Evolutionary conservation across 2,329 filamentous ascomycete genomes (phyloP).

Genomic region (Colletotrichum liriopes): DNA sequence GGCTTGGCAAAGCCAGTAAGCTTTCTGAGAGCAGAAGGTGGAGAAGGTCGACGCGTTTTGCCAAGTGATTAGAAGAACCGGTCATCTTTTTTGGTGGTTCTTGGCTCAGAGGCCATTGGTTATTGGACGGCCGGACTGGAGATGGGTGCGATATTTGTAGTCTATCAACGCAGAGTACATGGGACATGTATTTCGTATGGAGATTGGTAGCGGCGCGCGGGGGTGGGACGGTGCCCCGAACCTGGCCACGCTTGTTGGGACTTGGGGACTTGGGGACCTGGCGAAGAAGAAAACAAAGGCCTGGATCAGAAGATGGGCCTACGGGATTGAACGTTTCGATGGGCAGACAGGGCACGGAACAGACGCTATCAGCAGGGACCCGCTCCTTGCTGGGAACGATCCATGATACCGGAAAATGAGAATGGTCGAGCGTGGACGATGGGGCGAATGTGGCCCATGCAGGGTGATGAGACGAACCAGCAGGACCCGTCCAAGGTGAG

Average conservation of each 20-base stretch:
- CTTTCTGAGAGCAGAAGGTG: conserved; percentile 41
- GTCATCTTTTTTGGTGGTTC: conserved; percentile 13
- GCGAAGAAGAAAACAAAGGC: background rate
- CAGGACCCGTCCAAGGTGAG: conserved; percentile 3
- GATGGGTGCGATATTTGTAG: conserved; percentile 32
- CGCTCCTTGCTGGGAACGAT: background rate
- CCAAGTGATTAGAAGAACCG: conserved; percentile 35
- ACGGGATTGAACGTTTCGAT: background rate
- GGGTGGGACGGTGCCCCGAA: conserved; percentile 33
- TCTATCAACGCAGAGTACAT: background rate
- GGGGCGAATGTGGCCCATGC: conserved; percentile 5
- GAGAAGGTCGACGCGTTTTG: conserved; percentile 23
- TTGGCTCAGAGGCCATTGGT: conserved; percentile 21
- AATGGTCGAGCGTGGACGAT: background rate
- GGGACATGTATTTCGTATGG: background rate
- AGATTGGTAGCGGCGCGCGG: conserved; percentile 33
- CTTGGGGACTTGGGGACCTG: background rate
- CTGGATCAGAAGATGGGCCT: background rate
- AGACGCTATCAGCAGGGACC: conserved; percentile 4
- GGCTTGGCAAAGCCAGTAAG: conserved; percentile 37
- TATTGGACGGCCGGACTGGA: conserved; percentile 10
- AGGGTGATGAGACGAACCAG: background rate
- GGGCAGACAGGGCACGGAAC: background rate
- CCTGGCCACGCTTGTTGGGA: background rate
- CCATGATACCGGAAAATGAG: background rate